These are phyloP conservation scores for Cyanidiococcus yangmingshanensis DNA, from an alignment of 23 red algal genomes.

Conservation along the genomic window DNA sequence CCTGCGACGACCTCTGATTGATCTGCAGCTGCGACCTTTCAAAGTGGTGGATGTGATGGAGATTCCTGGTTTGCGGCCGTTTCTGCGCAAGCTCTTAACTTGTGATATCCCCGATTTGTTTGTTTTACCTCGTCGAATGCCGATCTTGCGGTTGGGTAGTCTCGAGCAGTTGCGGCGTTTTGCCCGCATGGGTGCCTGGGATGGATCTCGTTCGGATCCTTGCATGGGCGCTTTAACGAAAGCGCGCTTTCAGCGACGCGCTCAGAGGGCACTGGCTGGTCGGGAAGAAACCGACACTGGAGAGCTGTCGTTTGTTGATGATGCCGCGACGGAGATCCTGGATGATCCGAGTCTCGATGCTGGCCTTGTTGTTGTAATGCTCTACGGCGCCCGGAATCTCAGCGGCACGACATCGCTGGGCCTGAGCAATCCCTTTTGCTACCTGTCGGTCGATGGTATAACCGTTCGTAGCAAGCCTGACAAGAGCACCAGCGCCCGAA, in stretches of 20 bases:
- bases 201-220: background rate
- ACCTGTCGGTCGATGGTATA: constrained; percentile 17
- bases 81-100: constrained; percentile 25
- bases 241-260: background rate
- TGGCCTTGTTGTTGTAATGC: constrained; percentile 19
- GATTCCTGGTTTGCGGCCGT: constrained; percentile 26
- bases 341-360: constrained; percentile 7
- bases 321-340: background rate
- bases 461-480: constrained; percentile 23
- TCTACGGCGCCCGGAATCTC: constrained; percentile 26
- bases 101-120: constrained; percentile 25
- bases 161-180: constrained; percentile 1
- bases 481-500: constrained; percentile 21
- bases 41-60: constrained; percentile 35
- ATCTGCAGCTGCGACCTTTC: constrained; percentile 28
- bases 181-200: constrained; percentile 19
- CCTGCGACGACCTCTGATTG: constrained; percentile 18
- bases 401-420: constrained; percentile 27
- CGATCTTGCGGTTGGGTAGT: background rate
- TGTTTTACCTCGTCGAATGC: constrained; percentile 17
- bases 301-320: background rate
- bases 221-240: constrained; percentile 15
- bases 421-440: constrained; percentile 30
- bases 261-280: background rate
- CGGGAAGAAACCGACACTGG: background rate